Conservation (phyloP, 1,284 basidiomycete species). For the Trichosporon sp. region DNA sequence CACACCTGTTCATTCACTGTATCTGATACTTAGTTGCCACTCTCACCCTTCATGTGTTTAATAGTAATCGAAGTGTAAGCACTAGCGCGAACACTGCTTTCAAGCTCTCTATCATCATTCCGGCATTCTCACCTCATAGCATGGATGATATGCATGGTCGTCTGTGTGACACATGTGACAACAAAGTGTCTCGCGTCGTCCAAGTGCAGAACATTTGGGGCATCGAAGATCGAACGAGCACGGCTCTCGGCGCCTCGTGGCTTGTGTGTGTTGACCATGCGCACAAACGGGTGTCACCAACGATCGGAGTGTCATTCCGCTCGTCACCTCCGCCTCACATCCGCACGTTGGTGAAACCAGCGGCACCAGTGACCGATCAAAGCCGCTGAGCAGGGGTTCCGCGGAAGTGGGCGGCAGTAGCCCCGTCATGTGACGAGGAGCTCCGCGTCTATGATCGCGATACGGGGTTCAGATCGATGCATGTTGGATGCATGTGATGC, state of each 20-base stretch:
- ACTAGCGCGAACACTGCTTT: neutral
- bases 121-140: conserved; percentile 15
- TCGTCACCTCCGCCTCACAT: neutral
- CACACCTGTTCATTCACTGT: conserved; percentile 6
- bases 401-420: neutral
- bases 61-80: conserved; percentile 9
- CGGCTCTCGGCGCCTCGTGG: conserved; percentile 1
- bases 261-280: neutral
- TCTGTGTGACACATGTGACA: conserved; percentile 6
- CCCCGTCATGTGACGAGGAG: conserved; percentile 7
- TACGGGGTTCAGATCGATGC: neutral
- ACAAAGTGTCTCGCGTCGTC: neutral
- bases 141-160: conserved; percentile 15
- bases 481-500: neutral
- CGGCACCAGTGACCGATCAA: neutral
- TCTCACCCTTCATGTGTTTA: conserved; percentile 1
- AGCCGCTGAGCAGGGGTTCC: no score
- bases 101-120: neutral
- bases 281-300: neutral
- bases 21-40: neutral
- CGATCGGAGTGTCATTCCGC: neutral
- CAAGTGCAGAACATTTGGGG: neutral
- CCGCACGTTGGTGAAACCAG: no score
- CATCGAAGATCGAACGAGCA: neutral
- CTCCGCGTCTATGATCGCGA: neutral